These are phyloP conservation scores for Platismatia glauca DNA, from an alignment of 495 filamentous ascomycete genomes.

Conservation along the genomic window DNA sequence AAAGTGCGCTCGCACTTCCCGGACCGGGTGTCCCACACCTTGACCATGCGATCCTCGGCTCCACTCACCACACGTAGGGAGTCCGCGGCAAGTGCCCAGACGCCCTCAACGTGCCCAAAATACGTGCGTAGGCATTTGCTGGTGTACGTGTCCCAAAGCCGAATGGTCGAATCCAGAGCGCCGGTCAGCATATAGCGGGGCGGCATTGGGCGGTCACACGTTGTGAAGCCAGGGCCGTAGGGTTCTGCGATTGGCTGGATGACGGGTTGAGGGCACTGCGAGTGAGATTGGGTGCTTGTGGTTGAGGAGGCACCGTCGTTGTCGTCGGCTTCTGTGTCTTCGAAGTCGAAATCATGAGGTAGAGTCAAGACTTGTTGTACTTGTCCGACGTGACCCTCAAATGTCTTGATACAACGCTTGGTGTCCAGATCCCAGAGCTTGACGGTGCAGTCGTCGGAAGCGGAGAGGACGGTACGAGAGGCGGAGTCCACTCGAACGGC, in stretches of 20 bases:
- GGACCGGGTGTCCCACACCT: constrained; percentile 89
- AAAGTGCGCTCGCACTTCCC: constrained; percentile 88
- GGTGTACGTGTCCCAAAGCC: constrained; percentile 83
- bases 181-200: constrained; percentile 88
- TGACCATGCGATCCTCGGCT: constrained; percentile 88
- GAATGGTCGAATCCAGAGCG: constrained; percentile 81
- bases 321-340: constrained; percentile 50
- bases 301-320: constrained; percentile 41
- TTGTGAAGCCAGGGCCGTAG: constrained; percentile 48
- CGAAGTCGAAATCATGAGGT: constrained; percentile 80
- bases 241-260: constrained; percentile 34
- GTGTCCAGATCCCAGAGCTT: constrained; percentile 92
- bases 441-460: constrained; percentile 85
- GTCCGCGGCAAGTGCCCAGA: constrained; percentile 92
- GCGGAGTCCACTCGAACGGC: constrained; percentile 71
- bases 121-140: constrained; percentile 80
- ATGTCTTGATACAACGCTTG: constrained; percentile 63
- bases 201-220: constrained; percentile 55
- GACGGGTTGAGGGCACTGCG: constrained; percentile 25
- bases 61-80: constrained; percentile 81
- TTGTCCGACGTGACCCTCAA: constrained; percentile 89
- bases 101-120: constrained; percentile 92
- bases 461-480: constrained; percentile 80
- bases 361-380: constrained; percentile 83
- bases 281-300: constrained; percentile 14